Evolutionary conservation across 2,329 filamentous ascomycete species (phyloP).

Genomic region (Trichothecium sympodiale): DNA sequence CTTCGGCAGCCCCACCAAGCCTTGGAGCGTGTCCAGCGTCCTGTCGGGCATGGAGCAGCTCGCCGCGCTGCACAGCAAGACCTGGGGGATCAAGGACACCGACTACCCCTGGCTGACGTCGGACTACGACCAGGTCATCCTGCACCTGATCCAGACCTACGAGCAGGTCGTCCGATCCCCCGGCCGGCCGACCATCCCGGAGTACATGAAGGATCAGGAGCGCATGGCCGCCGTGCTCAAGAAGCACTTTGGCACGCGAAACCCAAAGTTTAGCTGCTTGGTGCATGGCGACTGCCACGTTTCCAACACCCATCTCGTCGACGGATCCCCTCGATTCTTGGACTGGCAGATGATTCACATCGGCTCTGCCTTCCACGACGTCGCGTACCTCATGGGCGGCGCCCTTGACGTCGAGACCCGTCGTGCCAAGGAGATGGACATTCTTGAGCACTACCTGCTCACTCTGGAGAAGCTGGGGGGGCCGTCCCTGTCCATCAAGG

Average conservation of each 20-base stretch:
- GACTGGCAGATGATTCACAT: conserved; percentile 25
- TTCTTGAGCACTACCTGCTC: conserved; percentile 21
- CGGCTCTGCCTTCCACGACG: conserved; percentile 23
- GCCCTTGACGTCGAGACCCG: conserved; percentile 21
- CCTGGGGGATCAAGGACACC: conserved; percentile 1
- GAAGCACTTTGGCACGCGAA: conserved; percentile 17
- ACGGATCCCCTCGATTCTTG: conserved; percentile 18
- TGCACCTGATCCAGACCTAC: conserved; percentile 2
- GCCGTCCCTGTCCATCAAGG: conserved; percentile 12
- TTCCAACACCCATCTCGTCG: conserved; percentile 7
- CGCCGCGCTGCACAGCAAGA: conserved; percentile 1
- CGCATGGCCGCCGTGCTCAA: conserved; percentile 18
- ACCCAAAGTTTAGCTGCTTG: conserved; percentile 20
- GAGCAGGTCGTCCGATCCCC: conserved; percentile 1
- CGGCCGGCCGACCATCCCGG: conserved; percentile 6
- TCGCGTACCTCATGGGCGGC: conserved; percentile 21
- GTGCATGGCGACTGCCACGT: conserved; percentile 22
- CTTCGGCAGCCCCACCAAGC: conserved; percentile 1
- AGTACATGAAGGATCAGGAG: conserved; percentile 15
- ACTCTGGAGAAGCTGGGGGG: conserved; percentile 13
- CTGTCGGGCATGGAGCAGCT: conserved; percentile 2
- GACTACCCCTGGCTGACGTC: conserved; percentile 3
- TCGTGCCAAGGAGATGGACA: conserved; percentile 18
- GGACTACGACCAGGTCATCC: conserved; percentile 2
- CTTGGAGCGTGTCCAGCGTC: conserved; percentile 2